phyloP scores from a whole-genome alignment of 2,329 filamentous ascomycete species.

The Fusarium hainanense region DNA sequence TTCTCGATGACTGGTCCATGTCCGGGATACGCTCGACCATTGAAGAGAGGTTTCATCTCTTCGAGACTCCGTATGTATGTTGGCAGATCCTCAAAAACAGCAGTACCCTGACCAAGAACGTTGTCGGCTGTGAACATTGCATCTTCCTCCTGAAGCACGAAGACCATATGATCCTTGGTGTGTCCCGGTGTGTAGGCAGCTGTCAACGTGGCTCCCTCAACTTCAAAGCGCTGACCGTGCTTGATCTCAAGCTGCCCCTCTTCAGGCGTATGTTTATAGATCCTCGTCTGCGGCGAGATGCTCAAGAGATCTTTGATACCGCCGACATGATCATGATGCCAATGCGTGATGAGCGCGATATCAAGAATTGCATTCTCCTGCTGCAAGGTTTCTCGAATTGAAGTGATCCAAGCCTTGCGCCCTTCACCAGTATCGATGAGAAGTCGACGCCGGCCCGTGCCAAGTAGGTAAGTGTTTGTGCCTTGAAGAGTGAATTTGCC shows the following conservation, averaged over 20 bases:
- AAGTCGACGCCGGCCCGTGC: slow-evolving; percentile 76
- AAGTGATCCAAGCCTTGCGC: slow-evolving; percentile 75
- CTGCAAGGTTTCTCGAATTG: slow-evolving; percentile 71
- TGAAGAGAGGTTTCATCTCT: slow-evolving; percentile 73
- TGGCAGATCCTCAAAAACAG: slow-evolving; percentile 82
- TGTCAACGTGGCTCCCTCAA: slow-evolving; percentile 72
- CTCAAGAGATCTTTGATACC: slow-evolving; percentile 77
- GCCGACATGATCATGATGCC: slow-evolving; percentile 87
- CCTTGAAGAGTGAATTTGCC: slow-evolving; percentile 81
- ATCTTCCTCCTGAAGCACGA: slow-evolving; percentile 80
- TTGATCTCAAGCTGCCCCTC: slow-evolving; percentile 57
- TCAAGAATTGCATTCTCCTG: slow-evolving; percentile 76
- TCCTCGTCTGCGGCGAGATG: slow-evolving; percentile 69
- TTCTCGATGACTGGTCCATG: slow-evolving; percentile 85
- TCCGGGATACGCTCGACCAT: slow-evolving; percentile 82
- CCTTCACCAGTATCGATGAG: slow-evolving; percentile 94
- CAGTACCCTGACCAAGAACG: slow-evolving; percentile 86
- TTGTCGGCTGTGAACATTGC: slow-evolving; percentile 92
- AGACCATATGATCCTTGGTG: slow-evolving; percentile 82
- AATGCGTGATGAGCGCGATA: slow-evolving; percentile 85
- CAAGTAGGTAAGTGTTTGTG: slow-evolving; percentile 95
- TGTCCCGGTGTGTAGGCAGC: slow-evolving; percentile 75
- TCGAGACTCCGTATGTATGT: slow-evolving; percentile 76
- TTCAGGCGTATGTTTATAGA: slow-evolving; percentile 75
- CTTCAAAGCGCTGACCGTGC: slow-evolving; percentile 65